Evolutionary conservation across 768 basidiomycete genomes (phyloP).

Genomic region (Saitozyma sp.): DNA sequence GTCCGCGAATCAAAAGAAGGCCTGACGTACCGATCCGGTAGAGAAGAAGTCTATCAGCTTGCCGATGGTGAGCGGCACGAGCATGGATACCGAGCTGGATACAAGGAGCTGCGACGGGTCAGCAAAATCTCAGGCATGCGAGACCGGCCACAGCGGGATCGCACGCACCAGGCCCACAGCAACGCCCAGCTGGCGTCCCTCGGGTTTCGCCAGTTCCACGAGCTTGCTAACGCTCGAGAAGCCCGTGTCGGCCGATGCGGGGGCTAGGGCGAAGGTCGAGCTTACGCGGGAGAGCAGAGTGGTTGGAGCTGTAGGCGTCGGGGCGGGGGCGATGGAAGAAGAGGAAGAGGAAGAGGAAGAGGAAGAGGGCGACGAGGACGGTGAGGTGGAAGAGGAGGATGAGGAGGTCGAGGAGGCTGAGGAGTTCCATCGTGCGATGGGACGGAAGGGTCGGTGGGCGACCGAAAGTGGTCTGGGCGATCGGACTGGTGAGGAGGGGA

Average conservation of each 20-base stretch:
- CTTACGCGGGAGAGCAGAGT: neutral
- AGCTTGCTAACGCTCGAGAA: slow-evolving; percentile 53
- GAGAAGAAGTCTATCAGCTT: slow-evolving; percentile 91
- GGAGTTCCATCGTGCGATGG: too few species aligned
- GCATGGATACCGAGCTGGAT: slow-evolving; percentile 89
- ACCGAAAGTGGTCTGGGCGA: too few species aligned
- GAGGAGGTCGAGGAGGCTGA: too few species aligned
- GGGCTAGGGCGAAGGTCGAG: neutral
- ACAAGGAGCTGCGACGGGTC: slow-evolving; percentile 62
- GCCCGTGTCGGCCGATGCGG: slow-evolving; percentile 7
- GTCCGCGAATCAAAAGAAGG: neutral
- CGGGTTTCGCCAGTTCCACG: slow-evolving; percentile 74
- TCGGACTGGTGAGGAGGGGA: too few species aligned
- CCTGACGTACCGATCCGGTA: slow-evolving; percentile 63
- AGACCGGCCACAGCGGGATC: too few species aligned
- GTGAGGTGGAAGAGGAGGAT: too few species aligned
- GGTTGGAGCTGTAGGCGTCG: too few species aligned
- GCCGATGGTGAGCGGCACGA: slow-evolving; percentile 88
- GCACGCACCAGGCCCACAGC: slow-evolving; percentile 64
- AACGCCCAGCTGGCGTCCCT: slow-evolving; percentile 70
- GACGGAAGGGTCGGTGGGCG: too few species aligned
- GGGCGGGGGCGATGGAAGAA: too few species aligned
- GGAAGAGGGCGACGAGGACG: too few species aligned
- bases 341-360: too few species aligned
- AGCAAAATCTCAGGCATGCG: neutral